These are phyloP conservation scores for Sordaria brevicollis DNA, from an alignment of 495 filamentous ascomycete genomes.

Conservation along the genomic window DNA sequence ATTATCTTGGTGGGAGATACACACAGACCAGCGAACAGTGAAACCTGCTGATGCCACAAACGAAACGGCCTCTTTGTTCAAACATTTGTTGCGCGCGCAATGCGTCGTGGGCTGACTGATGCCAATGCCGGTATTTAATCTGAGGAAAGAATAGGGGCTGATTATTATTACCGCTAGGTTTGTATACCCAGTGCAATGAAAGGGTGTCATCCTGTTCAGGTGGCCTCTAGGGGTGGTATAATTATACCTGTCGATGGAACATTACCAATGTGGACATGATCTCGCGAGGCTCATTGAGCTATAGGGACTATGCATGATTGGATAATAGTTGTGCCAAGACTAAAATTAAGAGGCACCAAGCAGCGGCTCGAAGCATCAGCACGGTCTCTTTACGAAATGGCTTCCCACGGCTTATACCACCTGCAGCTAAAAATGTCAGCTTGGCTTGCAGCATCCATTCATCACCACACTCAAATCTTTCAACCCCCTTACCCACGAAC, in stretches of 20 bases:
- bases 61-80: neutral
- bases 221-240: neutral
- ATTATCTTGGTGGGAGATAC: neutral
- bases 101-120: neutral
- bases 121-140: neutral
- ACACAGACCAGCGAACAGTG: neutral
- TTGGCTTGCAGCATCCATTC: neutral
- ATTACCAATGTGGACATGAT: neutral
- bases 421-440: neutral
- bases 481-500: neutral
- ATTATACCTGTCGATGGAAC: neutral
- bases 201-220: neutral
- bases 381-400: too few species aligned
- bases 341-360: too few species aligned
- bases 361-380: too few species aligned
- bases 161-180: neutral
- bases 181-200: neutral
- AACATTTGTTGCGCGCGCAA: neutral
- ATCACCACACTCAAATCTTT: neutral
- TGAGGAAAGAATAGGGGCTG: neutral
- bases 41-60: neutral
- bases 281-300: neutral
- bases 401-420: neutral
- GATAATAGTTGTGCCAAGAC: too few species aligned
- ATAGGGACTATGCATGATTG: neutral